Evolutionary conservation across 2,329 filamentous ascomycete genomes (phyloP).

Genomic region (Colletotrichum higginsianum): DNA sequence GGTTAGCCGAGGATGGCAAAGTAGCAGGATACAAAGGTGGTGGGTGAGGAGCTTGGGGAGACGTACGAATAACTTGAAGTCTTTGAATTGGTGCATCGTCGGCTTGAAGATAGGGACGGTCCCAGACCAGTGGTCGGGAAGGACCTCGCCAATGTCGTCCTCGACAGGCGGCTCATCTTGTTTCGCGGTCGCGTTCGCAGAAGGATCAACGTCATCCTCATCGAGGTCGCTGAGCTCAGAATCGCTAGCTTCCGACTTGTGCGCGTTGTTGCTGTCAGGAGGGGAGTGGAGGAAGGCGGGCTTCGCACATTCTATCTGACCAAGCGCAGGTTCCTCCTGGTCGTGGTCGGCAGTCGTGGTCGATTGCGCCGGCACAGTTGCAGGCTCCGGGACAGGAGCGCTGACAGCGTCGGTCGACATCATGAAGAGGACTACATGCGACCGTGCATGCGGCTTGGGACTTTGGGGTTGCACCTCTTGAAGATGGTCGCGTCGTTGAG

Average conservation of each 20-base stretch:
- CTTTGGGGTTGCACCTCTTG: slow-evolving; percentile 16
- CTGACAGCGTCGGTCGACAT: slow-evolving; percentile 72
- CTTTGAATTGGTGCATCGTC: slow-evolving; percentile 93
- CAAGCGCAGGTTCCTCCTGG: slow-evolving; percentile 45
- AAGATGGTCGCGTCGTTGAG: slow-evolving; percentile 7
- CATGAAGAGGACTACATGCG: slow-evolving; percentile 62
- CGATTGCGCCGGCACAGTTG: slow-evolving; percentile 45
- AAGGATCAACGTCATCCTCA: slow-evolving; percentile 60
- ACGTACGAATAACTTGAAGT: slow-evolving; percentile 91
- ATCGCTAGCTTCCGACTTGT: slow-evolving; percentile 72
- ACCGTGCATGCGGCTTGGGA: slow-evolving; percentile 45
- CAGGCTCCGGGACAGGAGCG: slow-evolving; percentile 60
- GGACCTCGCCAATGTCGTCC: slow-evolving; percentile 80
- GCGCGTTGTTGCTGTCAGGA: slow-evolving; percentile 74
- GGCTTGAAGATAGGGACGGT: slow-evolving; percentile 95
- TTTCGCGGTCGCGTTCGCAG: slow-evolving; percentile 45
- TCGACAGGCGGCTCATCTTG: slow-evolving; percentile 44
- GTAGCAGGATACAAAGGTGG: background rate
- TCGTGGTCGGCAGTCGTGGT: slow-evolving; percentile 43
- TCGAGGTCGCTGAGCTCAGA: slow-evolving; percentile 79
- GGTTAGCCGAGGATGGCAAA: slow-evolving; percentile 48
- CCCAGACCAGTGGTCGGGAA: slow-evolving; percentile 91
- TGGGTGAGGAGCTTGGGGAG: slow-evolving; percentile 3
- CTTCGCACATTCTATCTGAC: slow-evolving; percentile 55
- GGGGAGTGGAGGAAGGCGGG: slow-evolving; percentile 72